Conservation (phyloP, 2,329 filamentous ascomycete species). For the Cyphellophora europaea region DNA sequence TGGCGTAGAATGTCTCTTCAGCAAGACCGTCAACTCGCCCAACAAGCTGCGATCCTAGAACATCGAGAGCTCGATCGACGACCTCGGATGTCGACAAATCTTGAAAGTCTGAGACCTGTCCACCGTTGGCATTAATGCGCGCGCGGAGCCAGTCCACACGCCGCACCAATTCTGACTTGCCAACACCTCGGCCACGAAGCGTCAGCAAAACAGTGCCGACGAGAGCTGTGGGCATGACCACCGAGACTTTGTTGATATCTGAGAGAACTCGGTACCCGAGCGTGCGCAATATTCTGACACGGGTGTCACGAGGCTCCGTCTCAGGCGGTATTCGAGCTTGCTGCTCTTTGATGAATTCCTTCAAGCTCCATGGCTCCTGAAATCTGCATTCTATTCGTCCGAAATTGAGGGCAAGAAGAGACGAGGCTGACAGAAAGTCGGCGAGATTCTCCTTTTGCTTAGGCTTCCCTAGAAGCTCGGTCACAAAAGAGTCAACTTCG, state of each 20-base stretch:
- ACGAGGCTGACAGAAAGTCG: constrained; percentile 82
- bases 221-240: constrained; percentile 95
- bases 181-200: constrained; percentile 81
- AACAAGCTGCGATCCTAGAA: constrained; percentile 81
- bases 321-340: constrained; percentile 42
- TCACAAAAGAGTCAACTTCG: constrained; percentile 94
- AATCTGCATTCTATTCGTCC: constrained; percentile 93
- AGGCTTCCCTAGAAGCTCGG: constrained; percentile 82
- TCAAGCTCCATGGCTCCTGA: constrained; percentile 89
- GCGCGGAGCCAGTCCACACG: constrained; percentile 84
- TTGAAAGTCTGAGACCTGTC: constrained; percentile 87
- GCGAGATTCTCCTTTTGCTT: constrained; percentile 92
- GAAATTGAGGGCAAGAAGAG: constrained; percentile 76
- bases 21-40: constrained; percentile 68
- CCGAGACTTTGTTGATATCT: constrained; percentile 91
- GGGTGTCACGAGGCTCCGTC: constrained; percentile 26
- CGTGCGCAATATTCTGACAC: constrained; percentile 69
- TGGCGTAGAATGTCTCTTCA: constrained; percentile 88
- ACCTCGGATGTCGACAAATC: constrained; percentile 69
- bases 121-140: constrained; percentile 74
- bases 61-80: constrained; percentile 81
- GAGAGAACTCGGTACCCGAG: constrained; percentile 86
- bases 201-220: constrained; percentile 92
- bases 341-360: constrained; percentile 72
- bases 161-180: constrained; percentile 73